Evolutionary conservation across 306 rosid species (phyloP).

Genomic region (Gastrolobium bilobum): DNA sequence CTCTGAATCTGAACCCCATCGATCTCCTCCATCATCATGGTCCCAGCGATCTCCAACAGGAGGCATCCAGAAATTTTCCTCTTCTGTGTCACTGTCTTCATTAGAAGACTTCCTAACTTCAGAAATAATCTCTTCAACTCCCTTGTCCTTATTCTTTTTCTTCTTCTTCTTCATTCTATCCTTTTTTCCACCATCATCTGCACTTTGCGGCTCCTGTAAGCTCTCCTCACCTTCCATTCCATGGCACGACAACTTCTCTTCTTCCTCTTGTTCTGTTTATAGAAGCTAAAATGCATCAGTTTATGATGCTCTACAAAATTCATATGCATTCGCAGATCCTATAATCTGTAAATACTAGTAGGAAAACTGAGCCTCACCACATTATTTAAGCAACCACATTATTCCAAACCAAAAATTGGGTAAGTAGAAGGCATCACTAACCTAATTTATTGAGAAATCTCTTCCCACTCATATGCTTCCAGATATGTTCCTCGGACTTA

Average conservation of each 20-base stretch:
- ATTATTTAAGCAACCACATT: background rate
- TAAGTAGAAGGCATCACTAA: slow-evolving; percentile 46
- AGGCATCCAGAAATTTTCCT: slow-evolving; percentile 88
- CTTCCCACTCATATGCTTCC: slow-evolving; percentile 96
- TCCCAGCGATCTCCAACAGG: slow-evolving; percentile 93
- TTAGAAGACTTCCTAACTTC: slow-evolving; percentile 57
- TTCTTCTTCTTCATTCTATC: slow-evolving; percentile 49
- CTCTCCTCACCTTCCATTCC: slow-evolving; percentile 57
- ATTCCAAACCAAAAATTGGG: slow-evolving; percentile 31
- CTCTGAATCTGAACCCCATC: slow-evolving; percentile 82
- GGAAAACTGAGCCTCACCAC: slow-evolving; percentile 2
- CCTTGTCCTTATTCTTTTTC: slow-evolving; percentile 48
- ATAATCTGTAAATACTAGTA: background rate
- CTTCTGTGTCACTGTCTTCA: slow-evolving; percentile 65
- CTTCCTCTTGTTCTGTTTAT: slow-evolving; percentile 77
- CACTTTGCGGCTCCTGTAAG: slow-evolving; percentile 52
- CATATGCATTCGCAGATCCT: background rate
- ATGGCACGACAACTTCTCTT: slow-evolving; percentile 50
- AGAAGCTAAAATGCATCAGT: slow-evolving; percentile 31
- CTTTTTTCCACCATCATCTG: slow-evolving; percentile 54
- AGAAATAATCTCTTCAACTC: slow-evolving; percentile 61
- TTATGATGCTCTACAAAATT: slow-evolving; percentile 6
- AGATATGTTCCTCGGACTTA: slow-evolving; percentile 95
- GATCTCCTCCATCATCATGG: slow-evolving; percentile 77
- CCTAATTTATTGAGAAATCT: slow-evolving; percentile 94